Evolutionary conservation across 148 eudicot genomes (phyloP).

Genomic region (Silene conica): DNA sequence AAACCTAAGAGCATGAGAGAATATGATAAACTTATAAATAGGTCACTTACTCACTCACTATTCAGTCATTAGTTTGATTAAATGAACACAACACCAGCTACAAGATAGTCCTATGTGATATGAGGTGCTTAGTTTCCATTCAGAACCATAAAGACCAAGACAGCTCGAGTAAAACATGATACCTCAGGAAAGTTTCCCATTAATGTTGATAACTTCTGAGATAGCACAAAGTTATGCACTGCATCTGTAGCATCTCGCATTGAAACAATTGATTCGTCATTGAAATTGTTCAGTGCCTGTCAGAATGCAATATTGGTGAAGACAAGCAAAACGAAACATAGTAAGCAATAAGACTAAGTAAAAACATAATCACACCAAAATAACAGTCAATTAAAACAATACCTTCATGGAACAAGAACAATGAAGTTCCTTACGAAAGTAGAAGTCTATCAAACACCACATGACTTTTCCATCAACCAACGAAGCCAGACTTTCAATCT

Average conservation of each 20-base stretch:
- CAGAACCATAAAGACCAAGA: background rate
- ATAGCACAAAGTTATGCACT: slow-evolving; percentile 81
- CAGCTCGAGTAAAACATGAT: slow-evolving; percentile 9
- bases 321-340: slow-evolving; percentile 1
- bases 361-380: slow-evolving; percentile 2
- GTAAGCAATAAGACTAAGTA: background rate
- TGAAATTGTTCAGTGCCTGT: slow-evolving; percentile 46
- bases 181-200: slow-evolving; percentile 94
- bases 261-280: slow-evolving; percentile 66
- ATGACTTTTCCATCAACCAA: slow-evolving; percentile 89
- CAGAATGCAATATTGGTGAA: slow-evolving; percentile 14
- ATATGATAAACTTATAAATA: background rate
- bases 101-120: background rate
- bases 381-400: background rate
- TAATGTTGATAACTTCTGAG: slow-evolving; percentile 73
- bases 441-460: slow-evolving; percentile 97
- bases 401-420: slow-evolving; percentile 61
- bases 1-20: background rate
- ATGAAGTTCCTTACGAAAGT: slow-evolving; percentile 70
- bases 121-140: background rate
- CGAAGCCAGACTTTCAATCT: slow-evolving; percentile 54
- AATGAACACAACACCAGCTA: background rate
- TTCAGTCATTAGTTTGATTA: background rate
- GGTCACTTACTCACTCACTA: background rate
- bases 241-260: slow-evolving; percentile 76